Conservation (phyloP, 768 basidiomycete species). For the Sporobolomyces pararoseus region DNA sequence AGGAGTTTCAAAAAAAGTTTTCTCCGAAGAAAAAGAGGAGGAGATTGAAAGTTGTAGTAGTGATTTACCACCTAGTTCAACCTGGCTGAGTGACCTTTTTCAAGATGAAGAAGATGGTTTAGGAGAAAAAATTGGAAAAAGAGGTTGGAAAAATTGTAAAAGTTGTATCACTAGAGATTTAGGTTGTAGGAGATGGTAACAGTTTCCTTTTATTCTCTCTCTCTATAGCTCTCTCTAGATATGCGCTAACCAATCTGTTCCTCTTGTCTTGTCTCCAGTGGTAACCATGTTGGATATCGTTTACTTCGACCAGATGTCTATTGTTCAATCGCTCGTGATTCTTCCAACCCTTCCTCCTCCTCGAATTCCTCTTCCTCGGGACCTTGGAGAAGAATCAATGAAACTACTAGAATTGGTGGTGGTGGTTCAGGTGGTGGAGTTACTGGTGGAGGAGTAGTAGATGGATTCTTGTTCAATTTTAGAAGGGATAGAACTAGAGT, state of each 20-base stretch:
- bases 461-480: conserved; percentile 26
- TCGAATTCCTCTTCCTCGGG: background rate
- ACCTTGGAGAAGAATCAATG: background rate
- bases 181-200: conserved; percentile 2
- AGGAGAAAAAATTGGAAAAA: background rate
- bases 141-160: background rate
- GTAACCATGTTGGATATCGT: conserved; percentile 12
- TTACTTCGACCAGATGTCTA: conserved; percentile 8
- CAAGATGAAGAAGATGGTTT: background rate
- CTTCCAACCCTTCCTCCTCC: background rate
- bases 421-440: conserved; percentile 13
- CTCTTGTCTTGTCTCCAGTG: background rate
- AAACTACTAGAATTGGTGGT: background rate
- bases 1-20: background rate
- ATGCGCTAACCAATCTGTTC: background rate
- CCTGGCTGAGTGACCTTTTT: conserved; percentile 2
- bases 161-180: conserved; percentile 6
- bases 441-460: conserved; percentile 28
- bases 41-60: background rate
- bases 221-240: background rate
- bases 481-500: background rate
- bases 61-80: background rate
- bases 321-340: conserved; percentile 2
- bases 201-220: background rate
- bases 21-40: background rate